Conservation (phyloP, 805 yeast genomes). For the Debaryomyces hansenii region DNA sequence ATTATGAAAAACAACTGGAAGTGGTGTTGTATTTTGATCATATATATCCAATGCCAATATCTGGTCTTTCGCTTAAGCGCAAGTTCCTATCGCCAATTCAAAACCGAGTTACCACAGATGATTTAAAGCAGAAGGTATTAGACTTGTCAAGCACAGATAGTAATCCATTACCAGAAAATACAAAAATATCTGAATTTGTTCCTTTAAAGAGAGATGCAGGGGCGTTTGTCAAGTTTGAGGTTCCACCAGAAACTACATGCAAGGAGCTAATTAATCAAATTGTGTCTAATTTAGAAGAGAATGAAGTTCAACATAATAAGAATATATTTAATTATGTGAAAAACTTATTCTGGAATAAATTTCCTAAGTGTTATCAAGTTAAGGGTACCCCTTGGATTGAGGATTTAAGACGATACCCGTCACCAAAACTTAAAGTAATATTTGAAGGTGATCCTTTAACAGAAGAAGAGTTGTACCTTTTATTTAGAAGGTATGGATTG, state of each 20-base stretch:
- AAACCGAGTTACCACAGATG: conserved; percentile 11
- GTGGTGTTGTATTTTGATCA: conserved; percentile 38
- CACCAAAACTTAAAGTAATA: conserved; percentile 57
- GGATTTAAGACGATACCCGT: conserved; percentile 79
- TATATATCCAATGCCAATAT: conserved; percentile 29
- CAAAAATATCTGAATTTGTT: conserved; percentile 56
- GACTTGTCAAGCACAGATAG: conserved; percentile 9
- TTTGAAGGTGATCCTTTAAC: conserved; percentile 77
- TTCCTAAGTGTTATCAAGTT: conserved; percentile 66
- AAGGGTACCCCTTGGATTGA: conserved; percentile 97
- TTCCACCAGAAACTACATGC: conserved; percentile 52
- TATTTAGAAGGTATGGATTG: conserved; percentile 85
- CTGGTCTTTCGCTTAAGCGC: conserved; percentile 23
- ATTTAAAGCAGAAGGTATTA: conserved; percentile 10
- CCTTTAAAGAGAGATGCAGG: conserved; percentile 89
- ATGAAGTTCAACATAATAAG: conserved; percentile 10
- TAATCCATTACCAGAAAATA: conserved; percentile 30
- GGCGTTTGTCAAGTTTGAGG: conserved; percentile 76
- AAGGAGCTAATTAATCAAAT: conserved; percentile 56
- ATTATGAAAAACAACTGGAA: conserved; percentile 27
- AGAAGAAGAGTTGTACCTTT: conserved; percentile 77
- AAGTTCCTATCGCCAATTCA: conserved; percentile 16
- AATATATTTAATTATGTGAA: conserved; percentile 8
- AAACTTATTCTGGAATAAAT: conserved; percentile 16
- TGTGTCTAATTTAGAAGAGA: conserved; percentile 41